phyloP scores from a whole-genome alignment of 106 monocot species.

The Dendrobium catenatum region DNA sequence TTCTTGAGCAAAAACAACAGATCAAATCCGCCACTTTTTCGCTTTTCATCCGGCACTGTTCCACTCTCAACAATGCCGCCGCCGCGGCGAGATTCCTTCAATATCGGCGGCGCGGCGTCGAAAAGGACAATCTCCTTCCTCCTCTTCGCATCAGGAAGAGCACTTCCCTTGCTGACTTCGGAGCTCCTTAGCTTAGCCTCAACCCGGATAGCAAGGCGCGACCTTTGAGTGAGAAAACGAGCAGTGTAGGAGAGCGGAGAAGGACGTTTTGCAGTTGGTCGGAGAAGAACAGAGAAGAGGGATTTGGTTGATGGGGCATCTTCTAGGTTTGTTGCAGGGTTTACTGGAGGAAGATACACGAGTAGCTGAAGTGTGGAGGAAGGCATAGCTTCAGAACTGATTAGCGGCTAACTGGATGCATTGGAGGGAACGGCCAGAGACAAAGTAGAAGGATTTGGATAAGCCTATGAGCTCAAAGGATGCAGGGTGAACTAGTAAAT shows the following conservation, averaged over 20 bases:
- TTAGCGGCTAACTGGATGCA: neutral
- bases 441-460: no score
- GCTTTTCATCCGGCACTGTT: neutral
- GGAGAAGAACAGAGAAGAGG: neutral
- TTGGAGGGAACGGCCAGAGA: no score
- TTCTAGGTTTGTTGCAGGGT: neutral
- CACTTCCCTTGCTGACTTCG: constrained; percentile 12
- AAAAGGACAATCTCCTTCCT: constrained; percentile 59
- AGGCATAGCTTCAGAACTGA: neutral
- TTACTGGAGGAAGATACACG: neutral
- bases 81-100: constrained; percentile 7
- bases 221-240: neutral
- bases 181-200: constrained; percentile 1
- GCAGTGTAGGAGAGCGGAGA: neutral
- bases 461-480: no score
- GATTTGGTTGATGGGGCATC: neutral
- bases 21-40: neutral
- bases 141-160: constrained; percentile 15
- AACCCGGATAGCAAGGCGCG: neutral
- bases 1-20: constrained; percentile 35
- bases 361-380: neutral
- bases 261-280: neutral
- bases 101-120: constrained; percentile 37
- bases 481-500: no score
- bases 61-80: neutral